Base-by-base conservation (phyloP, 352 stramenopile genomes). In the Globisporangium nodosum region DNA sequence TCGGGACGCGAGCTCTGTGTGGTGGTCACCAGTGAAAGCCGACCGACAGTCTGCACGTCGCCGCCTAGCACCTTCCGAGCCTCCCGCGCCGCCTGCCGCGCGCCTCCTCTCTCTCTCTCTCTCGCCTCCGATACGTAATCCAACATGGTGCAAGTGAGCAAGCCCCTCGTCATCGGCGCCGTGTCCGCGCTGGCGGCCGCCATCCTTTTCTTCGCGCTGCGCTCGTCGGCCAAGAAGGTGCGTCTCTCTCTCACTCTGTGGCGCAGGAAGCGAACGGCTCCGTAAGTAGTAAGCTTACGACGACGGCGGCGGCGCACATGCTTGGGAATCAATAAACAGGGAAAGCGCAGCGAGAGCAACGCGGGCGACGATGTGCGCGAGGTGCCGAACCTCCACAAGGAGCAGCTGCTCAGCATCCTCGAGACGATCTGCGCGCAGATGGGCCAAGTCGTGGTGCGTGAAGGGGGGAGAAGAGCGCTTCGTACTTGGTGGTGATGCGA, bases 371-470 rank as follows among this genome's bases (percentile, higher is more conserved):
- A 70, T 31, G 76, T 90, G 31, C 81, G 80, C 33, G 81, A 90
- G 60, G 71, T 92, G 59, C 85, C 85, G 27, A 92, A 88, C 63
- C 76, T 94, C 56, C 81, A 88, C 66, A 94, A 94, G 71, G 85
- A 92, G 58, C 82, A 94, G 70, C 68, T 94, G 37, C 71, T 94
- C 49, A 90, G 78, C 64, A 94, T 94, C 62, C 68, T 94, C 9
- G 80, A 91, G 69, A 91, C 84, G 57, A 94, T 94, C 65, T 92
- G 81, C 70, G 83, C 85, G 64, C 85, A 94, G 57, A 94, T 94
- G 85, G 85, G 85, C 56, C 85, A 94, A 65, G 79, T 94, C 43
- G 85, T 94, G 77, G 79, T 91, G 75, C 66, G 73, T 83, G 33
- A 35, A 35, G 31, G 24, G 24, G 24, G 24, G 24, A 27, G 24